Base-by-base conservation (phyloP, 75 land plant species). In the Picea glauca region DNA sequence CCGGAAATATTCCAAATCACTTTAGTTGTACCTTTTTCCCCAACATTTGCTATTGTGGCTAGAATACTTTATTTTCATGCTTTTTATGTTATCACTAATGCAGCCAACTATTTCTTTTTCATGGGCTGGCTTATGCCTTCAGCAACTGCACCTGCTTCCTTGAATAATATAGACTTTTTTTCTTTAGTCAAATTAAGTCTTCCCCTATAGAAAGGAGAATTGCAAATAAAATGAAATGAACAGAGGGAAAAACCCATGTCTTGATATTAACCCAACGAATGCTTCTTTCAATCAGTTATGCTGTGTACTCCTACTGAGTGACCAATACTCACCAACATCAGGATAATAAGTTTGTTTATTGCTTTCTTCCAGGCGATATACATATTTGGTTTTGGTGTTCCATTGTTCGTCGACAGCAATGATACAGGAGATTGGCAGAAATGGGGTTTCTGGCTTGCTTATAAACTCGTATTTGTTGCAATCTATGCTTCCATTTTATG, bases 391-490 rank as follows among this genome's bases (percentile, higher is more conserved):
- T 84, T 94, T 78, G 94, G 98, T 21, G 72, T 94, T 58, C 91
- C 97, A 5, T 68, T 96, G 77, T 94, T 96, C 80, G 72, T 91
- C 20, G 86, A 88, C 23, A 78, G 60, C 59, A 77, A 81, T 63
- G 91, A 85, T 58, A 63, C 79, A 13, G 68, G 83, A 63, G 86
- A 83, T 82, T 80, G 81, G 64, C 58, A 80, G 12, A 94, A 94
- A 43, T 96, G 97, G 98, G 85, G 82, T n/a, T 85, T 96, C 80
- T 96, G 97, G 99, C 74, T 89, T 68, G 59, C 89, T 38, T 93
- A 95, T 76, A 86, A 78, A 65, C 81, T 92, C 32, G 17, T 94
- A 30, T 86, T 96, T 31, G 81, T 88, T 64, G 87, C 74, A 46
- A 89, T 91, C 6, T 96, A 96, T 85, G 82, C 89, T 46, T 77